These are phyloP conservation scores for Sutorius australiensis DNA, from an alignment of 768 basidiomycete genomes.

Conservation along the genomic window DNA sequence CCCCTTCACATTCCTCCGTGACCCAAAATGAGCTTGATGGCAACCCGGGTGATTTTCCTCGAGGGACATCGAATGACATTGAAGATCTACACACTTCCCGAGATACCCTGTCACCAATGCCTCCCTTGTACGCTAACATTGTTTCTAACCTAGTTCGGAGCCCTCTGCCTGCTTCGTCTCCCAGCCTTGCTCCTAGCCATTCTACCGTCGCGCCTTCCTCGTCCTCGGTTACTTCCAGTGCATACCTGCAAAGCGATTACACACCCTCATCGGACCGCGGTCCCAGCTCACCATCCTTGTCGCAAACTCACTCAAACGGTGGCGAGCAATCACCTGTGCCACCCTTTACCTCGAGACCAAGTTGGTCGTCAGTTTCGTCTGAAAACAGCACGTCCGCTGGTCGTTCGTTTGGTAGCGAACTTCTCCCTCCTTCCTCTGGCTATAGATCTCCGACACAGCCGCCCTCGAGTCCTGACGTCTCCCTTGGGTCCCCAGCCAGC, in stretches of 20 bases:
- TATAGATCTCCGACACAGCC: constrained; percentile 17
- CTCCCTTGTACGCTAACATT: constrained; percentile 23
- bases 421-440: constrained; percentile 5
- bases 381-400: constrained; percentile 15
- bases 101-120: constrained; percentile 13
- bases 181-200: constrained; percentile 11
- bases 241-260: constrained; percentile 14
- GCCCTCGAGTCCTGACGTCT: constrained; percentile 24
- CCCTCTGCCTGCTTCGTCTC: constrained; percentile 8
- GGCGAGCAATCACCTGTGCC: constrained; percentile 16
- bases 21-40: constrained; percentile 15
- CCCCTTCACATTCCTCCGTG: constrained; percentile 22
- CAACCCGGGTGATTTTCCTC: constrained; percentile 2
- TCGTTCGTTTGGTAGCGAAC: constrained; percentile 17
- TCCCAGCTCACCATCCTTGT: constrained; percentile 11
- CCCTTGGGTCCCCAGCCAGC: constrained; percentile 13
- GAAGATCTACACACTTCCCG: background rate
- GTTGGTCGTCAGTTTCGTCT: constrained; percentile 26
- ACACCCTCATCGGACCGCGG: constrained; percentile 9
- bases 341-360: constrained; percentile 15
- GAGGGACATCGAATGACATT: constrained; percentile 2
- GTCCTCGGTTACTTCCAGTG: background rate
- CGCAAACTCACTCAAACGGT: constrained; percentile 13
- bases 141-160: constrained; percentile 21
- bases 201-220: constrained; percentile 7